Percentiles rank a stretch among this genome's conserved stretches.
Evolutionary conservation across 306 rosid genomes (phyloP).

Genomic region (Gastrolobium villosum): DNA sequence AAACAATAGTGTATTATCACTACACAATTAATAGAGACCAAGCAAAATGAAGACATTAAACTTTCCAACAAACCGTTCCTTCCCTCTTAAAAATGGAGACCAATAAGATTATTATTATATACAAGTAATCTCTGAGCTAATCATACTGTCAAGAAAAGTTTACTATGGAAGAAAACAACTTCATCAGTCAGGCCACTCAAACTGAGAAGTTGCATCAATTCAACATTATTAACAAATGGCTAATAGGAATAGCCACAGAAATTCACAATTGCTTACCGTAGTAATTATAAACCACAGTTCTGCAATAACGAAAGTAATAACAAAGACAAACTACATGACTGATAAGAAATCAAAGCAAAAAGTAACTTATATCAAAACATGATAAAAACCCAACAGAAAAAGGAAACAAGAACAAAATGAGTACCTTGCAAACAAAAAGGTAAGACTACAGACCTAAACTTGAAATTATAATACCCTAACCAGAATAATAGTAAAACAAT

Average conservation of each 20-base stretch:
- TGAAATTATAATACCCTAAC: background rate
- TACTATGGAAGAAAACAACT: background rate
- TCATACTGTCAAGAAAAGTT: constrained; percentile 11
- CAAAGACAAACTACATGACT: constrained; percentile 15
- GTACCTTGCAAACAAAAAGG: background rate
- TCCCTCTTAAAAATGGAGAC: background rate
- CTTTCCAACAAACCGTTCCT: background rate
- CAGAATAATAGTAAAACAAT: background rate
- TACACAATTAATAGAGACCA: constrained; percentile 21
- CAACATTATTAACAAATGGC: constrained; percentile 5
- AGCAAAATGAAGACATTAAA: constrained; percentile 24
- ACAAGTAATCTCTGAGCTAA: background rate
- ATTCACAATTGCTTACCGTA: background rate
- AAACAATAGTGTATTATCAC: background rate
- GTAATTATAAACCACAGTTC: constrained; percentile 3
- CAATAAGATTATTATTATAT: background rate
- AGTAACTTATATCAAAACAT: constrained; percentile 3
- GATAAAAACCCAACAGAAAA: constrained; percentile 11
- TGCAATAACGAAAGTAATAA: background rate
- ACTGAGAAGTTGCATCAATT: constrained; percentile 28
- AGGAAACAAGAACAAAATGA: background rate
- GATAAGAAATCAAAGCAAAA: constrained; percentile 33
- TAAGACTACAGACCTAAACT: background rate
- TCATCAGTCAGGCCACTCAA: background rate
- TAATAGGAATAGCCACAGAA: background rate